A percentile compares a stretch with the other conserved stretches of the same genome.
phyloP scores from a whole-genome alignment of 2,329 filamentous ascomycete species.

The Paraconiothyrium sp. region DNA sequence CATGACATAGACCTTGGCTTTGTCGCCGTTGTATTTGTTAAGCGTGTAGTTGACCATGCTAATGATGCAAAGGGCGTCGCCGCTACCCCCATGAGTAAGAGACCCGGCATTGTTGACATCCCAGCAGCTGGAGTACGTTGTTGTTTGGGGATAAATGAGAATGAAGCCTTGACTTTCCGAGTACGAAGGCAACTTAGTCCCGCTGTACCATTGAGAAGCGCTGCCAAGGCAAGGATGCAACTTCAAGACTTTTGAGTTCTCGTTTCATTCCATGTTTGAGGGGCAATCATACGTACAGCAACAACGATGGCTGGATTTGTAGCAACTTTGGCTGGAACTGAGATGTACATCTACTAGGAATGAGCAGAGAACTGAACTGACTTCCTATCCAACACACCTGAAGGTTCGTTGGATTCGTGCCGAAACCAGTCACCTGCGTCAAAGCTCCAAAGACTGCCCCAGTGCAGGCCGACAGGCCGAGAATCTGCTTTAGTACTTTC shows the following conservation, averaged over 20 bases:
- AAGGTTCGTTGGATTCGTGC: constrained; percentile 56
- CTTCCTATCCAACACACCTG: constrained; percentile 22
- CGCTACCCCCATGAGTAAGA: constrained; percentile 65
- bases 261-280: neutral
- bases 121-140: constrained; percentile 64
- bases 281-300: constrained; percentile 57
- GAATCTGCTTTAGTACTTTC: neutral
- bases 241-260: constrained; percentile 19
- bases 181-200: constrained; percentile 44
- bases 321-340: constrained; percentile 55
- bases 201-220: constrained; percentile 47
- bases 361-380: too few species aligned
- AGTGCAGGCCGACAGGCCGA: neutral
- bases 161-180: constrained; percentile 67
- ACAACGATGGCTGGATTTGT: constrained; percentile 63
- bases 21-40: constrained; percentile 61
- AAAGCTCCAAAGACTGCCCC: constrained; percentile 19
- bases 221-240: constrained; percentile 41
- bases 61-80: constrained; percentile 64
- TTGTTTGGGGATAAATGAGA: constrained; percentile 65
- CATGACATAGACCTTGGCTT: constrained; percentile 54
- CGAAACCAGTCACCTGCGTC: constrained; percentile 53
- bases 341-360: constrained; percentile 58
- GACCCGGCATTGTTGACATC: constrained; percentile 64
- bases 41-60: constrained; percentile 68